Evolutionary conservation across 371 early-diverging fungal species (phyloP).

Genomic region (Mucor mucedo): DNA sequence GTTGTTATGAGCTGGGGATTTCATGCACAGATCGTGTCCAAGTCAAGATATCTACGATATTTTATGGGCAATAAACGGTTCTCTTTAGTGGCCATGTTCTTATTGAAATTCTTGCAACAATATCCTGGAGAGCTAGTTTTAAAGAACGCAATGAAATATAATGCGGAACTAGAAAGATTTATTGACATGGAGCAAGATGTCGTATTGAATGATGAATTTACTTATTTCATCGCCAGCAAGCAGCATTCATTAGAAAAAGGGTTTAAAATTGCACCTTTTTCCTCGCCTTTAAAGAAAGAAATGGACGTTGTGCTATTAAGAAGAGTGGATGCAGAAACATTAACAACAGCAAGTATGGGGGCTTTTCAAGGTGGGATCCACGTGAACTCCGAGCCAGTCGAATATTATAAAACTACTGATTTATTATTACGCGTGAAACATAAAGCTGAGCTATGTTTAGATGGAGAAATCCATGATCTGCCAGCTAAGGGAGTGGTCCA

Average conservation of each 20-base stretch:
- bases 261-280: conserved; percentile 49
- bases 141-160: conserved; percentile 26
- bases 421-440: conserved; percentile 40
- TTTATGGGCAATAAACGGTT: conserved; percentile 53
- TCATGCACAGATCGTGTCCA: conserved; percentile 55
- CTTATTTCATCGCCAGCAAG: conserved; percentile 50
- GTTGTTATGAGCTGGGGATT: conserved; percentile 60
- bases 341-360: conserved; percentile 34
- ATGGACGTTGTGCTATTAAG: conserved; percentile 46
- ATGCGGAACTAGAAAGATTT: conserved; percentile 2
- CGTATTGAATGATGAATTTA: conserved; percentile 25
- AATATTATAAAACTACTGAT: conserved; percentile 49
- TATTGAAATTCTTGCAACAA: conserved; percentile 40
- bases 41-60: conserved; percentile 40
- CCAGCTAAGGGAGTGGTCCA: conserved; percentile 38
- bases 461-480: conserved; percentile 48
- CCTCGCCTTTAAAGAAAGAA: conserved; percentile 34
- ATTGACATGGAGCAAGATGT: background rate
- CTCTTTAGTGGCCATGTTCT: conserved; percentile 40
- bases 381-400: conserved; percentile 30
- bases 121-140: conserved; percentile 40
- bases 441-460: conserved; percentile 47
- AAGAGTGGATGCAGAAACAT: conserved; percentile 28
- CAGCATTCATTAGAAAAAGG: conserved; percentile 51
- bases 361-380: conserved; percentile 48